Conservation (phyloP, 148 eudicot species). For the Cornus kousa region DNA sequence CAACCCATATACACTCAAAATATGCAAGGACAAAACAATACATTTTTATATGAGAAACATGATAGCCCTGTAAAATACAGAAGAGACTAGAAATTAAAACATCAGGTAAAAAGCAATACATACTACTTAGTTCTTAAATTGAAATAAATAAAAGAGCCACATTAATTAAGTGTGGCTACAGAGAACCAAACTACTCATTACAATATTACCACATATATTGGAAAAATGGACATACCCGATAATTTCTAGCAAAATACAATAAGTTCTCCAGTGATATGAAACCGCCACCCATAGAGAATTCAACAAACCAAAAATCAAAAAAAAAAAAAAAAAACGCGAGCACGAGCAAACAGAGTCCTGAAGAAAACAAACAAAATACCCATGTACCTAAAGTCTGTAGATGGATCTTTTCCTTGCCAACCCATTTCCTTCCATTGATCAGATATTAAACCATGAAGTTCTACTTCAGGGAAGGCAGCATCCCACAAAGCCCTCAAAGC, state of each 20-base stretch:
- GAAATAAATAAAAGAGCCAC: background rate
- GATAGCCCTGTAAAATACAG: too few species aligned
- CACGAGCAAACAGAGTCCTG: slow-evolving; percentile 2
- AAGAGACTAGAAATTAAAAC: too few species aligned
- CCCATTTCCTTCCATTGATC: slow-evolving; percentile 99
- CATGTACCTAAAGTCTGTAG: slow-evolving; percentile 86
- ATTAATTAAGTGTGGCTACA: background rate
- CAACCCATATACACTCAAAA: too few species aligned
- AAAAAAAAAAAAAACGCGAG: slow-evolving; percentile 6
- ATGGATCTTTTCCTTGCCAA: slow-evolving; percentile 99
- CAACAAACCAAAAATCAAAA: slow-evolving; percentile 14
- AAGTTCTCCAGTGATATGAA: slow-evolving; percentile 91
- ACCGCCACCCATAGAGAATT: slow-evolving; percentile 73
- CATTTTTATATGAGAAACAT: too few species aligned
- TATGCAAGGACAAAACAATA: too few species aligned
- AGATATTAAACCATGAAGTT: slow-evolving; percentile 74
- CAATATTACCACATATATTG: background rate
- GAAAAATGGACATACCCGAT: slow-evolving; percentile 53
- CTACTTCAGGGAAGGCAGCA: slow-evolving; percentile 83
- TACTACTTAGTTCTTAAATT: background rate
- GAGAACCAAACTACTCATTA: too few species aligned
- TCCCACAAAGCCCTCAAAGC: slow-evolving; percentile 86
- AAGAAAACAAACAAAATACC: slow-evolving; percentile 7
- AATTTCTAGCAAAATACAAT: slow-evolving; percentile 75
- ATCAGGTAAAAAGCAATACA: background rate